A percentile compares a stretch with the other conserved stretches of the same genome.
These are phyloP conservation scores for Stagonosporopsis chrysanthemi DNA, from an alignment of 2,329 filamentous ascomycete genomes.

Conservation along the genomic window DNA sequence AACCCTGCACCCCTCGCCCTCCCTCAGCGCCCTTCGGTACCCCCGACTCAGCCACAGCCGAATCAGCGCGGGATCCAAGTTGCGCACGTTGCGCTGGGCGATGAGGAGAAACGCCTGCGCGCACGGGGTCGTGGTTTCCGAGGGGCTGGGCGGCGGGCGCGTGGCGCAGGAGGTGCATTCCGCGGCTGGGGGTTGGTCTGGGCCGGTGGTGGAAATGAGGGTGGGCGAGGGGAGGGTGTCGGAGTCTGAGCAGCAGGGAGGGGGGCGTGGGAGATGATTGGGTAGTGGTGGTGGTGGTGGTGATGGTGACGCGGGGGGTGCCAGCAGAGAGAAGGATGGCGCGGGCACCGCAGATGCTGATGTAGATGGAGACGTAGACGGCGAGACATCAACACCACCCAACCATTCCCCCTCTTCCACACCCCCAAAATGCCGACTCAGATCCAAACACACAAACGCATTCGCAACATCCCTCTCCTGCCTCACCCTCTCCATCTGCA, in stretches of 20 bases:
- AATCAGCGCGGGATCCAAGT: conserved; percentile 41
- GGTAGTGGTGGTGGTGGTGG: too few species aligned
- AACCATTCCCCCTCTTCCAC: background rate
- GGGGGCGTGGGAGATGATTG: conserved; percentile 19
- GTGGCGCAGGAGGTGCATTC: conserved; percentile 41
- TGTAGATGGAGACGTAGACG: too few species aligned
- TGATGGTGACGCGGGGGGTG: too few species aligned
- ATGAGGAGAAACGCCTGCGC: conserved; percentile 46
- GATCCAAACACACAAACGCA: conserved; percentile 14
- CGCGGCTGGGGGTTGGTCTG: background rate
- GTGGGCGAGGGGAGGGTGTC: background rate
- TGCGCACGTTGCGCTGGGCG: conserved; percentile 45
- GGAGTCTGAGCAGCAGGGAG: conserved; percentile 37
- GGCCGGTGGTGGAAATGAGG: background rate
- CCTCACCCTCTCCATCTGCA: conserved; percentile 23
- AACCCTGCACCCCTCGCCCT: conserved; percentile 46
- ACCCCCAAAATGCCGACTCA: conserved; percentile 11
- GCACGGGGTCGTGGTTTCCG: conserved; percentile 45
- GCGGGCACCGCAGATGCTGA: background rate
- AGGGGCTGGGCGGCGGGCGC: conserved; percentile 34
- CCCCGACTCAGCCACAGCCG: conserved; percentile 44
- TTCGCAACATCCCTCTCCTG: conserved; percentile 24
- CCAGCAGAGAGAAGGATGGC: background rate
- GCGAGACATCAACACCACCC: too few species aligned
- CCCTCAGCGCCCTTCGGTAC: conserved; percentile 34